Conservation (phyloP, 805 yeast species). For the Kodamaea kaohsiungensis region DNA sequence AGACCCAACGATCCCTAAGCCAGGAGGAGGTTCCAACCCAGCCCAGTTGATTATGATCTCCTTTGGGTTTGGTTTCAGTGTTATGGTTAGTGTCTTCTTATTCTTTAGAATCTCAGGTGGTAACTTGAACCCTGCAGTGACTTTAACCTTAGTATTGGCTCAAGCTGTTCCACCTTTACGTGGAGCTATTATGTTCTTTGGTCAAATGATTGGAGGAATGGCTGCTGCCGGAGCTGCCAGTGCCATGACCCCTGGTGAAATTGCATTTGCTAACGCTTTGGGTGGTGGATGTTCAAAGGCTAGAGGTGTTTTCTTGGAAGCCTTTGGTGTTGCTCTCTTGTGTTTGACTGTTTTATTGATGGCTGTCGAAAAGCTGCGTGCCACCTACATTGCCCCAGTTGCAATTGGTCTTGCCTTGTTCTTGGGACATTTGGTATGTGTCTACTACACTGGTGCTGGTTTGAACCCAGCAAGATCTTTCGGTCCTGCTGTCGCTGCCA, state of each 20-base stretch:
- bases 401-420: constrained; percentile 82
- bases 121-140: constrained; percentile 87
- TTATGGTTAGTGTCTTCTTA: constrained; percentile 68
- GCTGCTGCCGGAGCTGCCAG: constrained; percentile 89
- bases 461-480: constrained; percentile 87
- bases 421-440: constrained; percentile 78
- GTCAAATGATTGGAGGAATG: constrained; percentile 84
- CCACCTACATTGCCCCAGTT: constrained; percentile 78
- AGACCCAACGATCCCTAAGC: constrained; percentile 36
- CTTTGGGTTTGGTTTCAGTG: constrained; percentile 84
- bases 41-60: constrained; percentile 75
- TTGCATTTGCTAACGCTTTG: constrained; percentile 67
- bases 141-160: constrained; percentile 68
- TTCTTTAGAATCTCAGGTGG: constrained; percentile 84
- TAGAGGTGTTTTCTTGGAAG: constrained; percentile 80
- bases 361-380: constrained; percentile 80
- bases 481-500: constrained; percentile 78
- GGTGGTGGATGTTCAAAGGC: constrained; percentile 72
- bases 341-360: constrained; percentile 77
- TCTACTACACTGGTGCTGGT: constrained; percentile 89
- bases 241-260: constrained; percentile 81
- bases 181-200: constrained; percentile 60
- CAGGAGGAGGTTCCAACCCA: constrained; percentile 58
- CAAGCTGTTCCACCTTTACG: constrained; percentile 74
- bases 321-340: constrained; percentile 72